Conservation (phyloP, 2,329 filamentous ascomycete genomes). For the Salinomyces thailandicus region DNA sequence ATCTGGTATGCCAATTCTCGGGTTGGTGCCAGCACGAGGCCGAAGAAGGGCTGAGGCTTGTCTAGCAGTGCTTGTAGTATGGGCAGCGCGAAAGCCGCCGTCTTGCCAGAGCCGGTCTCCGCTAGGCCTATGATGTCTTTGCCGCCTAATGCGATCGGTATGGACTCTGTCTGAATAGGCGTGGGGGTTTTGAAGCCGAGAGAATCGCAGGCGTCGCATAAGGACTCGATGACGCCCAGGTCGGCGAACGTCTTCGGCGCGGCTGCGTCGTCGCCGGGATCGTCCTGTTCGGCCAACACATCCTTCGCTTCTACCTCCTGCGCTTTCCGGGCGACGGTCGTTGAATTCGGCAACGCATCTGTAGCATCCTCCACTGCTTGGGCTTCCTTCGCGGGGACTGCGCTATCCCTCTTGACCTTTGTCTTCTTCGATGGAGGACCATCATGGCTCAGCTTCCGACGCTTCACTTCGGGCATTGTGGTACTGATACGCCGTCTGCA, state of each 20-base stretch:
- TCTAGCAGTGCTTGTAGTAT: constrained; percentile 86
- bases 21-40: constrained; percentile 84
- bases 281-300: neutral
- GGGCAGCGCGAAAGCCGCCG: constrained; percentile 84
- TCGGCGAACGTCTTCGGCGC: constrained; percentile 55
- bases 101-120: constrained; percentile 93
- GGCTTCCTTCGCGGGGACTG: neutral
- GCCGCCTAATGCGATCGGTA: constrained; percentile 67
- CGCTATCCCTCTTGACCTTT: constrained; percentile 1
- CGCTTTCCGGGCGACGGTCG: constrained; percentile 5
- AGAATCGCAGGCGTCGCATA: constrained; percentile 77
- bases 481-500: too few species aligned
- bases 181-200: constrained; percentile 80
- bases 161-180: constrained; percentile 76
- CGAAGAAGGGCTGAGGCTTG: constrained; percentile 74
- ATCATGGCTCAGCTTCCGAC: constrained; percentile 30
- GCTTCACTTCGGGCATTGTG: constrained; percentile 32
- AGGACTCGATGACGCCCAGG: constrained; percentile 68
- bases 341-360: neutral
- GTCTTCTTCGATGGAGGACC: neutral
- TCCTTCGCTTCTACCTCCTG: constrained; percentile 21
- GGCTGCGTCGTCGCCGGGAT: constrained; percentile 15
- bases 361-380: neutral
- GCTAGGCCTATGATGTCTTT: constrained; percentile 88
- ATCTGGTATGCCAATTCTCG: constrained; percentile 91